These are phyloP conservation scores for Fraxinus quadrangulata DNA, from an alignment of 257 asterid species.

Conservation along the genomic window DNA sequence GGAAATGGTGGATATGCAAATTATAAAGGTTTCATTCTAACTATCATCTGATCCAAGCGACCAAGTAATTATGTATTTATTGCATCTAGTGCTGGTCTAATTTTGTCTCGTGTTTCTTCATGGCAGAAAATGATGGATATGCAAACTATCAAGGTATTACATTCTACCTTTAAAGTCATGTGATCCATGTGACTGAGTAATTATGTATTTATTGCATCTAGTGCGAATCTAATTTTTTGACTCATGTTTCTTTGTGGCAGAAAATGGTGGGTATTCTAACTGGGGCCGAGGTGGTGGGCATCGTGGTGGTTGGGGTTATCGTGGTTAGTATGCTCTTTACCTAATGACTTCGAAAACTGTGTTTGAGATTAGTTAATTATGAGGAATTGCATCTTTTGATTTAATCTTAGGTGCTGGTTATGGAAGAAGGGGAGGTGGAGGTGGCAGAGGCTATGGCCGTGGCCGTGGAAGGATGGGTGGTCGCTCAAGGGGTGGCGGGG, in stretches of 20 bases:
- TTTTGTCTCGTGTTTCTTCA: background rate
- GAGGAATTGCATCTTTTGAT: background rate
- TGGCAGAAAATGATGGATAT: constrained; percentile 58
- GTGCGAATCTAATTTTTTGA: background rate
- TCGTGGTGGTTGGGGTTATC: constrained; percentile 59
- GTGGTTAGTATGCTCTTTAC: constrained; percentile 47
- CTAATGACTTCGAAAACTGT: background rate
- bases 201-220: background rate
- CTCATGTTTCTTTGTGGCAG: constrained; percentile 29
- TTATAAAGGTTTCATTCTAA: background rate
- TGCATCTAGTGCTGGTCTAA: background rate
- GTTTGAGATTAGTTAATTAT: background rate
- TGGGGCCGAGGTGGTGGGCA: constrained; percentile 56
- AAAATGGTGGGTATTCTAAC: constrained; percentile 51
- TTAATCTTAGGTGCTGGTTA: constrained; percentile 59
- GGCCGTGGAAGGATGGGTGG: constrained; percentile 60
- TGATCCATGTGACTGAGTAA: background rate
- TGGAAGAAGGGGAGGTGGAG: constrained; percentile 77
- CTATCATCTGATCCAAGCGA: background rate
- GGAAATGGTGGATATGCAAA: constrained; percentile 54
- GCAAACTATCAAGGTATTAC: constrained; percentile 46
- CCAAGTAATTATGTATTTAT: background rate
- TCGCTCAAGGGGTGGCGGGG: constrained; percentile 34
- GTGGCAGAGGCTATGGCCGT: constrained; percentile 62
- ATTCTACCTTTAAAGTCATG: background rate